Evolutionary conservation across 768 basidiomycete genomes (phyloP).

Genomic region (Sarcodon sp.): DNA sequence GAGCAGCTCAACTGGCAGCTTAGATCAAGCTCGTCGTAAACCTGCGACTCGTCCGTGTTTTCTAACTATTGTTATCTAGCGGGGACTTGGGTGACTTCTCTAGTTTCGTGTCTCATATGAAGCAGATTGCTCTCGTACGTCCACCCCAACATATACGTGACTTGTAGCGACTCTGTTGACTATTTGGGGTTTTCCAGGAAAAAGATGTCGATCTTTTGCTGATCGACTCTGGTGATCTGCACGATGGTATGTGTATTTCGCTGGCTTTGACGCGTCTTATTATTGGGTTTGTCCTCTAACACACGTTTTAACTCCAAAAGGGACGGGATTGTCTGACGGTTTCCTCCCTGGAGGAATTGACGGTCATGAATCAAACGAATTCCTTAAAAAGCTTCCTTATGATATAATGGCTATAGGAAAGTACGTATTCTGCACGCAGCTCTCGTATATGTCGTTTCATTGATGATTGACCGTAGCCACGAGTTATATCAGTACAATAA

Average conservation of each 20-base stretch:
- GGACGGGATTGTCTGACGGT: slow-evolving; percentile 70
- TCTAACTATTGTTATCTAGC: slow-evolving; percentile 9
- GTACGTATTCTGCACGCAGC: slow-evolving; percentile 22
- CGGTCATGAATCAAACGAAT: slow-evolving; percentile 69
- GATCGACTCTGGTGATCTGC: slow-evolving; percentile 71
- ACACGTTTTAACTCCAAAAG: slow-evolving; percentile 16
- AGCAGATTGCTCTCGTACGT: slow-evolving; percentile 49
- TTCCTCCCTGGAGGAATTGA: slow-evolving; percentile 58
- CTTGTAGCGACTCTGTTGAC: no score
- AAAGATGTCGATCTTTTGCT: slow-evolving; percentile 75
- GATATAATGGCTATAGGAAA: slow-evolving; percentile 82
- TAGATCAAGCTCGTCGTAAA: no score
- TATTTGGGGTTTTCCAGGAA: slow-evolving; percentile 19
- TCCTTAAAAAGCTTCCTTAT: slow-evolving; percentile 62
- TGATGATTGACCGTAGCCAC: slow-evolving; percentile 31
- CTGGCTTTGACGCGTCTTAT: neutral
- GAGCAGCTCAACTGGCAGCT: slow-evolving; percentile 4
- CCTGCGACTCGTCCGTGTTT: no score
- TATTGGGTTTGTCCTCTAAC: slow-evolving; percentile 4
- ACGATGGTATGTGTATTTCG: slow-evolving; percentile 34
- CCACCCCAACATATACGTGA: no score
- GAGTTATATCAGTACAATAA: slow-evolving; percentile 65
- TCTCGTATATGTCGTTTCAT: no score
- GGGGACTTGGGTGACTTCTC: slow-evolving; percentile 74
- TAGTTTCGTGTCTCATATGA: slow-evolving; percentile 80